Evolutionary conservation across 306 rosid species (phyloP), one percentile per base, ranked within the genome.

Genomic region (Notholithocarpus densiflorus): DNA sequence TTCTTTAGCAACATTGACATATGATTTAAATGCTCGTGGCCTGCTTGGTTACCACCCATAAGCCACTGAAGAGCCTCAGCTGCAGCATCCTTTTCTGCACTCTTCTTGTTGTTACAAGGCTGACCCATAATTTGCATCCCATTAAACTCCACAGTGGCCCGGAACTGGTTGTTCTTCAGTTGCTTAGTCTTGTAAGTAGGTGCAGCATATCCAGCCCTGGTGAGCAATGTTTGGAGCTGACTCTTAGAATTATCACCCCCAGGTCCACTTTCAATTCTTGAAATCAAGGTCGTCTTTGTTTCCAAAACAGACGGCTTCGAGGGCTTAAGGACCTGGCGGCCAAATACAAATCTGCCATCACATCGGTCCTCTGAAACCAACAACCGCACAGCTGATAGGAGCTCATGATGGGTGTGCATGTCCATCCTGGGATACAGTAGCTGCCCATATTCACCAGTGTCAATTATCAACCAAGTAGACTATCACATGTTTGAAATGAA

Each of bases 171-270:
- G 75, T 85, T 89, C 87, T 75, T 90, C 80, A 90, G 80, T 65
- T 90, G 98, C 87, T 72, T 84, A 26, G 93, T 88, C 85, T 69
- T 93, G 90, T 96, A 93, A 37, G 73, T 11, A 37, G 98, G 99
- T 32, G 98, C 89, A 72, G 81, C 83, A 83, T 88, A 83, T 81
- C 99, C 96, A 52, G 97, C 97, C 83, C 98, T 90, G 18, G 97
- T 89, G 74, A 96, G 89, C 82, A 96, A 79, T 53, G 96, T 93
- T 81, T 93, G 98, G 77, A 96, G 99, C 87, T 88, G 98, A 84
- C 98, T 93, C 87, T 96, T 93, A 13, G 99, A 87, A 84, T 96
- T 96, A 79, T 93, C 98, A 56, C 98, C 99, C 80, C 98, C 99
- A 26, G 99, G 99, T 74, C 99, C 98, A 78, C 97, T 93, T 83